Conservation (phyloP, 345 rosid species). For the sweet orange (Citrus sinensis) region DVS_A1.0 CM039163.1:45859001-45859500, state of each 20-base stretch:
- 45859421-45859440: background rate
- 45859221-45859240: slow-evolving; percentile 71
- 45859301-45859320: background rate
- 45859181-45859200: background rate
- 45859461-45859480: background rate
- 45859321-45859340: background rate
- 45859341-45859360: background rate
- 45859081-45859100: background rate
- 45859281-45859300: slow-evolving; percentile 68
- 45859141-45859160: background rate
- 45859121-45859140: background rate
- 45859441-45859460: background rate
- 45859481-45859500: background rate
- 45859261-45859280: slow-evolving; percentile 93
- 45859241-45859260: slow-evolving; percentile 93
- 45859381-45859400: slow-evolving; percentile 1
- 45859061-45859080: background rate
- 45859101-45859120: background rate
- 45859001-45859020: background rate
- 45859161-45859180: background rate
- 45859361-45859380: background rate
- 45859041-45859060: background rate
- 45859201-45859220: background rate
- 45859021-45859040: background rate
- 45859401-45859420: background rate